These are phyloP conservation scores for Acarospora socialis DNA, from an alignment of 2,329 filamentous ascomycete species.

Conservation along the genomic window DNA sequence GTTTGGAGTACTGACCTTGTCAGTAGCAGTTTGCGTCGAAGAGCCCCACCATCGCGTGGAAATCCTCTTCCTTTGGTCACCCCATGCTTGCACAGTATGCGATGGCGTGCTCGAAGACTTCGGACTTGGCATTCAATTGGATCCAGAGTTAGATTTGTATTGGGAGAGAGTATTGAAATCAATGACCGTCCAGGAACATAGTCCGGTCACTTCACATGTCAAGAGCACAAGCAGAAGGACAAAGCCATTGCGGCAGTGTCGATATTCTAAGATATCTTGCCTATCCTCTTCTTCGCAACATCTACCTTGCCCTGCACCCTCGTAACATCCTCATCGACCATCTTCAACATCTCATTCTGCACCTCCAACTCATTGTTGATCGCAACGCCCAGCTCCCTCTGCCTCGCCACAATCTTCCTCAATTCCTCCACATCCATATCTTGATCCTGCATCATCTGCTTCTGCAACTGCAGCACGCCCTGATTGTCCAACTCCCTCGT, in stretches of 20 bases:
- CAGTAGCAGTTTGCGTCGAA: conserved; percentile 19
- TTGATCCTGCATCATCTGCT: conserved; percentile 47
- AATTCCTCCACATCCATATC: conserved; percentile 45
- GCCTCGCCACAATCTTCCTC: conserved; percentile 42
- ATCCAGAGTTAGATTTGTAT: no score
- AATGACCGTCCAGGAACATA: no score
- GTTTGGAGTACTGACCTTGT: no score
- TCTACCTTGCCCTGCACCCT: conserved; percentile 33
- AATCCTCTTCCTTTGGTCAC: conserved; percentile 13
- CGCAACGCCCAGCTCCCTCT: conserved; percentile 47
- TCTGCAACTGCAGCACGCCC: conserved; percentile 49
- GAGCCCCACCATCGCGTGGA: conserved; percentile 18
- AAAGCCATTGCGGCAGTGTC: no score
- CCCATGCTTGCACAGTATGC: no score
- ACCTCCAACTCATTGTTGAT: conserved; percentile 49
- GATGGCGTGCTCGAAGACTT: no score
- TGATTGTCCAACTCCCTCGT: conserved; percentile 50
- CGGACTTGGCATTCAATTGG: no score
- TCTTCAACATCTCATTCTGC: conserved; percentile 45
- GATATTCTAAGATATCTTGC: conserved; percentile 33
- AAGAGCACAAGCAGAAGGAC: no score
- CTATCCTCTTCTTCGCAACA: conserved; percentile 32
- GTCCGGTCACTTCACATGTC: no score
- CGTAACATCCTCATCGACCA: conserved; percentile 45
- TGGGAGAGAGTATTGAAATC: no score